Conservation (phyloP, 73 alveolate species). For the Tetrahymena thermophila region DNA sequence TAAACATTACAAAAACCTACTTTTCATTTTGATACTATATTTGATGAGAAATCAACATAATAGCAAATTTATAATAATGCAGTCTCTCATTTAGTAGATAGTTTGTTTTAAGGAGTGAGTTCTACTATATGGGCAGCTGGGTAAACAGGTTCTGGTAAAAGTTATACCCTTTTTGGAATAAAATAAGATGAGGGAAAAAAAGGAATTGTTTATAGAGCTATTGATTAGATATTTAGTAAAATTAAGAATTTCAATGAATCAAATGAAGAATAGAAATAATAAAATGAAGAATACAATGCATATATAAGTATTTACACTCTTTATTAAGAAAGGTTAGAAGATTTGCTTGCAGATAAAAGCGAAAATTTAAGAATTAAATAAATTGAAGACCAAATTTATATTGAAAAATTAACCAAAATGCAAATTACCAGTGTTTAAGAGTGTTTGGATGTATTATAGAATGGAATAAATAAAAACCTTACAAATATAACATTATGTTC, state of each 20-base stretch:
- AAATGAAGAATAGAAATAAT: neutral
- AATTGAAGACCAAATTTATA: too few species aligned
- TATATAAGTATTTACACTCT: neutral
- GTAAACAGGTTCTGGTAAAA: neutral
- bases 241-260: neutral
- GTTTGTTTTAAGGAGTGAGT: neutral
- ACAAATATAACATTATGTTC: neutral
- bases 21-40: neutral
- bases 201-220: neutral
- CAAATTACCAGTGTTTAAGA: neutral
- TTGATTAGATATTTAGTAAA: neutral
- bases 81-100: neutral
- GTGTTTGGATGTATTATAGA: neutral
- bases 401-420: neutral
- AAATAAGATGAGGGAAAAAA: neutral
- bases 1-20: too few species aligned
- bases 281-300: neutral
- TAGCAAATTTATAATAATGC: neutral
- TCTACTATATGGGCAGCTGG: neutral
- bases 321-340: neutral
- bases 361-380: too few species aligned
- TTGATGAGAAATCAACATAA: neutral
- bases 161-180: neutral
- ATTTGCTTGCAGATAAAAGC: too few species aligned
- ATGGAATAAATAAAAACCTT: neutral